Evolutionary conservation across 2,329 filamentous ascomycete genomes (phyloP).

Genomic region (Fusarium sterilihyphosum): DNA sequence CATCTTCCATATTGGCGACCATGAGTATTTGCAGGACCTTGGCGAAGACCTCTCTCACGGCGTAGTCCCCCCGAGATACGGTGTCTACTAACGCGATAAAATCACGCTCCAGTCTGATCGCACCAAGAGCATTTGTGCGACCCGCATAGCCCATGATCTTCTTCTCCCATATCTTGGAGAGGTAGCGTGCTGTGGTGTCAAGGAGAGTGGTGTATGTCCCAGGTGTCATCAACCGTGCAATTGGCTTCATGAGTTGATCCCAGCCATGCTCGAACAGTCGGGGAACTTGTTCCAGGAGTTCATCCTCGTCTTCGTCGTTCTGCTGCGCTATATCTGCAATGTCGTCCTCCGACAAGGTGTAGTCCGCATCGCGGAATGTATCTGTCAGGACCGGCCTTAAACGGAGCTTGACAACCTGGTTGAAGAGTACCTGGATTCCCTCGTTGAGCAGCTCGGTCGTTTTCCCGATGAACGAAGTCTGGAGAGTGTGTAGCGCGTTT

Average conservation of each 20-base stretch:
- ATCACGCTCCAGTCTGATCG: constrained; percentile 85
- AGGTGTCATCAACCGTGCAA: constrained; percentile 84
- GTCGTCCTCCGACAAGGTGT: constrained; percentile 74
- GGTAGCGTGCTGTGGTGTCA: constrained; percentile 76
- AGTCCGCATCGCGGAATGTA: constrained; percentile 91
- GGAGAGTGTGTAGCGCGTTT: constrained; percentile 73
- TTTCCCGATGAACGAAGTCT: constrained; percentile 78
- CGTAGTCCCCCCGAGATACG: constrained; percentile 77
- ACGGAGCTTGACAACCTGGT: constrained; percentile 85
- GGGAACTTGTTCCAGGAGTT: constrained; percentile 73
- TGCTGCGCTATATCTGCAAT: constrained; percentile 64
- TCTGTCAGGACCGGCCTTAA: constrained; percentile 87
- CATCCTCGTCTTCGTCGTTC: constrained; percentile 64
- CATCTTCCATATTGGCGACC: constrained; percentile 93
- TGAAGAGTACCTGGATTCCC: constrained; percentile 85
- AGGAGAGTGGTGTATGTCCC: constrained; percentile 81
- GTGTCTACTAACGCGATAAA: constrained; percentile 77
- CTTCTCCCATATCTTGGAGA: constrained; percentile 86
- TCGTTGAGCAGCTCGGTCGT: constrained; percentile 84
- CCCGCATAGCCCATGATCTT: constrained; percentile 83
- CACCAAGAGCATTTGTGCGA: constrained; percentile 82
- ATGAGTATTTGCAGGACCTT: constrained; percentile 83
- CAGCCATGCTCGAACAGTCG: constrained; percentile 86
- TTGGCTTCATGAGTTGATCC: constrained; percentile 85
- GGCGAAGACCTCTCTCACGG: constrained; percentile 79